phyloP scores from a whole-genome alignment of 2,329 filamentous ascomycete species.

The Huntiella moniliformis region DNA sequence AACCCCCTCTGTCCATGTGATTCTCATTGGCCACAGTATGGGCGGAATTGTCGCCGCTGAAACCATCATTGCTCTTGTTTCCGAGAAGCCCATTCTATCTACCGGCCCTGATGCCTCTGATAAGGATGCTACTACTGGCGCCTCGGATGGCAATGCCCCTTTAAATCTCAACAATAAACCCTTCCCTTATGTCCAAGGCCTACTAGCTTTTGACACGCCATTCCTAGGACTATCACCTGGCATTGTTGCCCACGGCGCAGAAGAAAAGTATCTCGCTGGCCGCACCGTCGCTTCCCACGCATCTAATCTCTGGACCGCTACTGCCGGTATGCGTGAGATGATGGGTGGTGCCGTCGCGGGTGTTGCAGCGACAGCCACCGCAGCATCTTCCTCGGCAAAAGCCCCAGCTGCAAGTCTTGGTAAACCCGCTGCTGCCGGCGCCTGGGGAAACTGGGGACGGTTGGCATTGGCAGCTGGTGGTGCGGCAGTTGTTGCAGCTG shows the following conservation, averaged over 20 bases:
- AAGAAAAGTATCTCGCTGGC: conserved; percentile 65
- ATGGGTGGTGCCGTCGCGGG: neutral
- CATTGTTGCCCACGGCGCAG: conserved; percentile 70
- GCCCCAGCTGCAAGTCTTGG: conserved; percentile 16
- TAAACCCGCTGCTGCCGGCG: conserved; percentile 15
- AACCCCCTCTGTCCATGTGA: conserved; percentile 64
- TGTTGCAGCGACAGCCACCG: conserved; percentile 2
- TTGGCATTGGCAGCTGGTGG: conserved; percentile 75
- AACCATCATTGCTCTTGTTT: conserved; percentile 53
- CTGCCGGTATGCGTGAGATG: neutral
- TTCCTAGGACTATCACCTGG: conserved; percentile 68
- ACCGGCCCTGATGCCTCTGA: conserved; percentile 20
- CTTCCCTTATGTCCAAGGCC: conserved; percentile 78
- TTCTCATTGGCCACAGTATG: conserved; percentile 79
- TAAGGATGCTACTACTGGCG: conserved; percentile 5
- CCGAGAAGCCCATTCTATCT: conserved; percentile 34
- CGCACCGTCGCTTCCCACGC: conserved; percentile 49
- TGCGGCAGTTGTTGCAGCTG: conserved; percentile 62
- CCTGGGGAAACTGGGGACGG: conserved; percentile 68
- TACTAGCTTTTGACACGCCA: conserved; percentile 87
- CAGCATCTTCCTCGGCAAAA: conserved; percentile 17
- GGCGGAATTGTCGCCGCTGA: conserved; percentile 90
- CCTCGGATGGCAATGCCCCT: conserved; percentile 15
- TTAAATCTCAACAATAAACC: conserved; percentile 41
- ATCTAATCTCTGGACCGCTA: conserved; percentile 41